These are phyloP conservation scores for Colletotrichum kahawae DNA, from an alignment of 2,329 filamentous ascomycete species.

Conservation along the genomic window DNA sequence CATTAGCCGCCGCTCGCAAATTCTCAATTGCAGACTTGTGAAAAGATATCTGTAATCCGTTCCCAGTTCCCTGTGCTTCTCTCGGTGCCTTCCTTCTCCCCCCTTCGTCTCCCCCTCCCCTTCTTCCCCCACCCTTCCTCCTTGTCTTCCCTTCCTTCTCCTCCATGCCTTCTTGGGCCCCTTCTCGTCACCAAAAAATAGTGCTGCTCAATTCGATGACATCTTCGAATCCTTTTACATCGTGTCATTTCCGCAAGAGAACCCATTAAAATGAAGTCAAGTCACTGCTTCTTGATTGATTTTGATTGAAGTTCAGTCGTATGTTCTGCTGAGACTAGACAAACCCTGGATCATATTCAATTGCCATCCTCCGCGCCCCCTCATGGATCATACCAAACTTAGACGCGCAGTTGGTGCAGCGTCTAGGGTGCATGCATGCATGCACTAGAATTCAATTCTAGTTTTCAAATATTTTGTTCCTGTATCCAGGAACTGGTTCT, in stretches of 20 bases:
- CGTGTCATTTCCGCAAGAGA: too few relatives aligned
- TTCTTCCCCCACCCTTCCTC: too few relatives aligned
- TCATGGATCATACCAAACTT: neutral
- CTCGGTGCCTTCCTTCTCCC: neutral
- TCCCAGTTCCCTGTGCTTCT: neutral
- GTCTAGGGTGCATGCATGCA: rapidly evolving
- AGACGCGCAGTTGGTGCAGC: neutral
- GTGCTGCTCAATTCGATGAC: neutral
- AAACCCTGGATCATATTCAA: rapidly evolving
- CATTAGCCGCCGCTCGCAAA: neutral
- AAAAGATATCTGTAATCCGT: rapidly evolving
- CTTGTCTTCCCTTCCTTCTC: neutral
- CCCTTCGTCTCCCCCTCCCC: neutral
- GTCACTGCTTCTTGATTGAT: neutral
- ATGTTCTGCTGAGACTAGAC: neutral
- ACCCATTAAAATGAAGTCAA: neutral
- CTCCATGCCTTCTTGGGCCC: neutral
- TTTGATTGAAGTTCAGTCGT: too few relatives aligned
- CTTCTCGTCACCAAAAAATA: rapidly evolving
- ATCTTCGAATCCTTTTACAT: neutral
- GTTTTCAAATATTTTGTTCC: neutral
- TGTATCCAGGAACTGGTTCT: rapidly evolving
- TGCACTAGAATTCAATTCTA: neutral
- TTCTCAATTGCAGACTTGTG: neutral
- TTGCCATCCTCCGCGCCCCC: neutral